A percentile compares a stretch with the other conserved stretches of the same genome.
These are phyloP conservation scores for Tephrocybe sp. DNA, from an alignment of 768 basidiomycete genomes.

Conservation along the genomic window DNA sequence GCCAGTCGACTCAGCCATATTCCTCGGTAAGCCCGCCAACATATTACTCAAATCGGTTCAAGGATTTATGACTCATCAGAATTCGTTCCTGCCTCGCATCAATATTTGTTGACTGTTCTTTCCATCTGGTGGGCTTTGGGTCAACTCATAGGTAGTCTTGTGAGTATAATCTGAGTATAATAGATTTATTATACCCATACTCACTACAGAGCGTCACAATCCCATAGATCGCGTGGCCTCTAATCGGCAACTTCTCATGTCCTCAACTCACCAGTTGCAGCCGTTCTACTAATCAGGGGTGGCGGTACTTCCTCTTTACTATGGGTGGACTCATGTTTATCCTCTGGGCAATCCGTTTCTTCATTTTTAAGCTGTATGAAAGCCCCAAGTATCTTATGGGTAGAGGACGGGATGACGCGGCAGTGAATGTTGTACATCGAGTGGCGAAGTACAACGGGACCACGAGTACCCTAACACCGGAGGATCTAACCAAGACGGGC, in stretches of 20 bases:
- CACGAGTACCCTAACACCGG: slow-evolving; percentile 46
- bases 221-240: slow-evolving; percentile 72
- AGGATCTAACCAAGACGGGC: slow-evolving; percentile 41
- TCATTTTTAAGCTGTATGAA: slow-evolving; percentile 66
- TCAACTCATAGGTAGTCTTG: slow-evolving; percentile 58
- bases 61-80: slow-evolving; percentile 49
- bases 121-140: slow-evolving; percentile 84
- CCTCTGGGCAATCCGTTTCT: slow-evolving; percentile 62
- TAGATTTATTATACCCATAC: background rate
- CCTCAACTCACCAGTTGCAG: slow-evolving; percentile 32
- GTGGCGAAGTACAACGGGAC: slow-evolving; percentile 64
- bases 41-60: no score
- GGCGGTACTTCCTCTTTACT: slow-evolving; percentile 74
- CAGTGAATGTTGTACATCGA: slow-evolving; percentile 60
- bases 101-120: slow-evolving; percentile 72
- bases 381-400: slow-evolving; percentile 75
- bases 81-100: slow-evolving; percentile 69
- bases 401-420: slow-evolving; percentile 59
- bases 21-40: slow-evolving; percentile 50
- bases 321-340: slow-evolving; percentile 73
- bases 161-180: slow-evolving; percentile 11
- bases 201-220: background rate
- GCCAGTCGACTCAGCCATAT: slow-evolving; percentile 75
- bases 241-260: slow-evolving; percentile 72
- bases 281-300: slow-evolving; percentile 60